Conservation (phyloP, 2,329 filamentous ascomycete species). For the Alternaria solani region DNA sequence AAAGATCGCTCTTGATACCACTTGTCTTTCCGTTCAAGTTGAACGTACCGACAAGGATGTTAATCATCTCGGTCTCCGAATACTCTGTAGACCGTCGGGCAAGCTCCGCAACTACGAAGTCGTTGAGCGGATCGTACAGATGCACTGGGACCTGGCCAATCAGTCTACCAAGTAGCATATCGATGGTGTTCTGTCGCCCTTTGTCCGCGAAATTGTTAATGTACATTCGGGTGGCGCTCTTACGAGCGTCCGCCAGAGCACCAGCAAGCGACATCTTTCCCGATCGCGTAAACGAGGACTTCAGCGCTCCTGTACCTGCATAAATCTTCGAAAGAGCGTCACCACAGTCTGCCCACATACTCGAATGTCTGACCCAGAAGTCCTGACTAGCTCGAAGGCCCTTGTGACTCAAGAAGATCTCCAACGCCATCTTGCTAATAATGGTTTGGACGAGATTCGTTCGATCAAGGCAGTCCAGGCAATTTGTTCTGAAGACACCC, state of each 20-base stretch:
- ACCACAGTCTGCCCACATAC: constrained; percentile 96
- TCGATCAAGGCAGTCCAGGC: constrained; percentile 91
- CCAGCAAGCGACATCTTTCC: constrained; percentile 97
- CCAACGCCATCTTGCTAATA: constrained; percentile 90
- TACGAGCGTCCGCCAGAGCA: constrained; percentile 91
- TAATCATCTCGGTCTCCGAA: constrained; percentile 75
- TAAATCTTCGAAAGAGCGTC: constrained; percentile 95
- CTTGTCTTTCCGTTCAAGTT: constrained; percentile 90
- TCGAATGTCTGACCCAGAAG: constrained; percentile 92
- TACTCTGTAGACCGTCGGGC: constrained; percentile 73
- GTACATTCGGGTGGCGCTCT: constrained; percentile 91
- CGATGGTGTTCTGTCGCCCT: constrained; percentile 90
- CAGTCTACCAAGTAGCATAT: constrained; percentile 85
- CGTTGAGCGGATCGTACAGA: constrained; percentile 92
- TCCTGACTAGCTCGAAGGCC: constrained; percentile 75
- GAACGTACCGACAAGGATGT: constrained; percentile 88
- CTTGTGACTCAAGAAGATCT: constrained; percentile 80
- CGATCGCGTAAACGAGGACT: constrained; percentile 91
- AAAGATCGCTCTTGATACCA: constrained; percentile 80
- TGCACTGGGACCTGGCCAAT: constrained; percentile 85
- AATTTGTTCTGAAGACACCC: constrained; percentile 95
- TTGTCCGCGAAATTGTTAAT: constrained; percentile 99
- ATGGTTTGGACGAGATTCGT: constrained; percentile 97
- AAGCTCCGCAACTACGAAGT: constrained; percentile 83
- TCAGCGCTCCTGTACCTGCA: constrained; percentile 92